Base-by-base conservation (phyloP, 2,329 filamentous ascomycete genomes). In the Xylaria multiplex region DNA sequence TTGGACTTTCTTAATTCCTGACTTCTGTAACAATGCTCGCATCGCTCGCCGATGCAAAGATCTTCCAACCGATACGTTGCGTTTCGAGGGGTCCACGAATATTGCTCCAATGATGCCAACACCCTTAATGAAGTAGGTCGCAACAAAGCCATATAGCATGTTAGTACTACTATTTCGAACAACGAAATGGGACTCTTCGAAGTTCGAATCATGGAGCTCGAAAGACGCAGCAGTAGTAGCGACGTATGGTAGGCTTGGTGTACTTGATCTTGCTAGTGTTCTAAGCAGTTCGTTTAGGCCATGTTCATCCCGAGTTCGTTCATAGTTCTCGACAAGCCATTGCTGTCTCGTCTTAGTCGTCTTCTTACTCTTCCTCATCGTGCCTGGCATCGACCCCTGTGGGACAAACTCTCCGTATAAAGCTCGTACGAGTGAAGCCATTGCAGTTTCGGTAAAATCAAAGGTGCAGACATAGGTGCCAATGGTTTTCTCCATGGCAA, bases 391-490 rank as follows among this genome's bases (percentile, higher is more conserved):
- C 0, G 85, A 88, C 0, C 87, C 88, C 35, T 82, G 81, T 0
- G 88, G 86, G 9, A 81, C 79, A 60, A 86, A 84, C 67, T 96
- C 92, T 9, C 94, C 94, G 72, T 95, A 95, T 0, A 97, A 81
- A 0, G 93, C 91, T 65, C 93, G 90, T 19, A 96, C 93, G 4
- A 97, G 82, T 1, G 93, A 92, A 67, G 91, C 90, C 81, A 97
- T 88, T 19, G 95, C 93, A 7, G 92, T 95, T 73, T 97, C 95
- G 0, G 95, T 97, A 74, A 97, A 97, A 80, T 97, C 94, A 77
- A 96, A 97, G 0, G 94, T 97, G 81, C 95, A 97, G 46, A 98
- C 86, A 74, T 97, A 97, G 0, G 94, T 97, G 6, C 92, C 92
- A 46, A 98, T 95, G 0, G 89, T 89, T 70, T 91, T 91, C 74